phyloP scores from a whole-genome alignment of 352 stramenopile species.

The Pythium insidiosum region DNA sequence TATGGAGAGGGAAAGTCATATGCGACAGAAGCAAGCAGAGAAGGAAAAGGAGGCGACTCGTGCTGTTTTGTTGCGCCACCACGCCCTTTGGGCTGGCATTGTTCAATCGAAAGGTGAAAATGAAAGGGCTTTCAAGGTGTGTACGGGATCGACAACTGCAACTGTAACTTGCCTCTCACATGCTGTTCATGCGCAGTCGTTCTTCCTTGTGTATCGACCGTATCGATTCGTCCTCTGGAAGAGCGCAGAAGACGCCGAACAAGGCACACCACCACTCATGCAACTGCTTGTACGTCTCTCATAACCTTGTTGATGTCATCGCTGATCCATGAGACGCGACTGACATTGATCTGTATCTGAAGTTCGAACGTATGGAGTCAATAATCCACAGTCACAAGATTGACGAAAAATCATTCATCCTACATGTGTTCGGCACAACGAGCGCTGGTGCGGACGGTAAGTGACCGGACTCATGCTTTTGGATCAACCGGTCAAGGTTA shows the following conservation, averaged over 20 bases:
- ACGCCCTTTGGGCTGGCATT: constrained; percentile 59
- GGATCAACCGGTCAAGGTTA: background rate
- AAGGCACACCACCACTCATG: constrained; percentile 30
- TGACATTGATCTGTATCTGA: background rate
- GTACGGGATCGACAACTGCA: background rate
- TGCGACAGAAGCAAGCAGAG: constrained; percentile 31
- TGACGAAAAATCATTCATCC: constrained; percentile 52
- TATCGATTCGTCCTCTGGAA: constrained; percentile 83
- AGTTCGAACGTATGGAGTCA: constrained; percentile 64
- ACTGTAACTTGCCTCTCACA: too few species aligned
- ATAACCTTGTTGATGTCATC: constrained; percentile 3
- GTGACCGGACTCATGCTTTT: background rate
- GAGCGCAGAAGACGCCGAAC: constrained; percentile 59
- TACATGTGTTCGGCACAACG: constrained; percentile 52
- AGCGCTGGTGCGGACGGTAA: constrained; percentile 39
- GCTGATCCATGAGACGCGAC: background rate
- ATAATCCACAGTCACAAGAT: constrained; percentile 52
- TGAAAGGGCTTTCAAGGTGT: constrained; percentile 65
- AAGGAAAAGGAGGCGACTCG: constrained; percentile 42
- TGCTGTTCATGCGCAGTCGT: constrained; percentile 11
- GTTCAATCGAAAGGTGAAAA: constrained; percentile 53
- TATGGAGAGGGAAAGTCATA: constrained; percentile 49
- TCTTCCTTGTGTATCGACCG: constrained; percentile 39
- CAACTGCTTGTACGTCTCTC: constrained; percentile 49
- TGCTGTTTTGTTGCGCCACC: constrained; percentile 42